phyloP scores from a whole-genome alignment of 768 basidiomycete species.

The Pulveroboletus sp. region DNA sequence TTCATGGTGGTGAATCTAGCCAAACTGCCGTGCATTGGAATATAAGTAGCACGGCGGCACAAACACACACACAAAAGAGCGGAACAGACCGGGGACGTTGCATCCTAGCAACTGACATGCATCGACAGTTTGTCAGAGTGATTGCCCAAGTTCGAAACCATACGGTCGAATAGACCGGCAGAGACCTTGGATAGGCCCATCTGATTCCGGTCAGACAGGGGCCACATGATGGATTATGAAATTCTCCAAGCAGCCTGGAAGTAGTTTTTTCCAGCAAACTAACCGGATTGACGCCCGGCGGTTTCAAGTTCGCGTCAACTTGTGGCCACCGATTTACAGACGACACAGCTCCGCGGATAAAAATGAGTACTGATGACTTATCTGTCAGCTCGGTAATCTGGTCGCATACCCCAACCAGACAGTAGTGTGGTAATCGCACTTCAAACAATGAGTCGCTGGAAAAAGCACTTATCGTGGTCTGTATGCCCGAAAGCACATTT shows the following conservation, averaged over 20 bases:
- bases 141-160: neutral
- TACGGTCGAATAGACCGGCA: slow-evolving; percentile 1
- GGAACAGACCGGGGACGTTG: slow-evolving; percentile 13
- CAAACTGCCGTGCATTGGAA: neutral
- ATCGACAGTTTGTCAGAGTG: neutral
- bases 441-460: too few species aligned
- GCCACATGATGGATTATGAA: neutral
- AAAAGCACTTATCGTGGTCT: too few species aligned
- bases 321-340: neutral
- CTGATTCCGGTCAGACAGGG: too few species aligned
- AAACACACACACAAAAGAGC: neutral
- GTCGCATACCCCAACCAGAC: too few species aligned
- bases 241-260: slow-evolving; percentile 1
- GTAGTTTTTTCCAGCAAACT: too few species aligned
- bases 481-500: too few species aligned
- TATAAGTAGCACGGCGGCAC: neutral
- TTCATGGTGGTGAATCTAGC: slow-evolving; percentile 41
- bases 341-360: too few species aligned
- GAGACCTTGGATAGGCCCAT: neutral
- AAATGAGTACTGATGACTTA: too few species aligned
- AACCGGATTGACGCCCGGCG: neutral
- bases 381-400: too few species aligned
- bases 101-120: slow-evolving; percentile 3
- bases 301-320: too few species aligned
- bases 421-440: too few species aligned